A percentile compares a stretch with the other conserved stretches of the same genome.
Conservation (phyloP, 129 eudicot species). For the Pseudognaphalium luteoalbum region DNA sequence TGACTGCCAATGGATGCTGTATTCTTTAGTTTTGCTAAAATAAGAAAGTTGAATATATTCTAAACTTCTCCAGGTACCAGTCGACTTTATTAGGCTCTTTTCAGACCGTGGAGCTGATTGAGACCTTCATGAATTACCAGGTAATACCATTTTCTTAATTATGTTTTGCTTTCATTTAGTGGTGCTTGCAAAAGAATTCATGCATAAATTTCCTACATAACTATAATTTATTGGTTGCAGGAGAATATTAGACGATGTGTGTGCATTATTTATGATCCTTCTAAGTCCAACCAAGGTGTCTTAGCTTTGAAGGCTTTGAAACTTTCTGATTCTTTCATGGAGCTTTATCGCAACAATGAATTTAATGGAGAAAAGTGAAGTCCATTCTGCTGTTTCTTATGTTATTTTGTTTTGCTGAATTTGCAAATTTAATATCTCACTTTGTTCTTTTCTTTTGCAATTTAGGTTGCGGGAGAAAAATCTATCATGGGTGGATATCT, state of each 20-base stretch:
- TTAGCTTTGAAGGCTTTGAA: constrained; percentile 94
- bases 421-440: constrained; percentile 10
- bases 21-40: background rate
- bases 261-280: constrained; percentile 96
- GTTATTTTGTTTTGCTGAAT: background rate
- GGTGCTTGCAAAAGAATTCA: constrained; percentile 1
- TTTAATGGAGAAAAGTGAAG: constrained; percentile 94
- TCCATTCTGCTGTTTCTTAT: background rate
- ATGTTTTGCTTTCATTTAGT: background rate
- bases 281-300: constrained; percentile 94
- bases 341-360: constrained; percentile 78
- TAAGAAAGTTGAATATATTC: background rate
- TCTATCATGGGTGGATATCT: constrained; percentile 96
- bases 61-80: constrained; percentile 62
- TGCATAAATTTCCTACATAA: background rate
- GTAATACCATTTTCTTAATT: constrained; percentile 35
- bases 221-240: constrained; percentile 42
- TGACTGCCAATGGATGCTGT: background rate
- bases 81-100: constrained; percentile 86
- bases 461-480: constrained; percentile 93
- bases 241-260: constrained; percentile 96
- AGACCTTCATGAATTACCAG: constrained; percentile 99
- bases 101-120: constrained; percentile 92
- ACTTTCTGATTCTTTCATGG: constrained; percentile 99
- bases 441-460: background rate